Base-by-base conservation (phyloP, 2,329 filamentous ascomycete genomes). In the Anisogramma anomala region DNA sequence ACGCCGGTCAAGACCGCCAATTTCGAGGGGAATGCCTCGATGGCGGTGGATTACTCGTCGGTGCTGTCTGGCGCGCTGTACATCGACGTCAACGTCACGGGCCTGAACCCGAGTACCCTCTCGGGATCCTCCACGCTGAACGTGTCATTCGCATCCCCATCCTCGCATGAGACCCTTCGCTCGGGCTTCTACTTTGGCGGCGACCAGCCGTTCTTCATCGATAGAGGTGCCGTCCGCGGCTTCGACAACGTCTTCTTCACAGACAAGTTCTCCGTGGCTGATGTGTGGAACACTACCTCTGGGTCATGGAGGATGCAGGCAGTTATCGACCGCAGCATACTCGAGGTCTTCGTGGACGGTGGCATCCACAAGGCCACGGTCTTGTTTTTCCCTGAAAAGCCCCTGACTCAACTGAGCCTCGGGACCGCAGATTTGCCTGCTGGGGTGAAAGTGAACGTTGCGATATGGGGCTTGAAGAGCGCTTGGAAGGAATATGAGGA, bases 321-420 rank as follows among this genome's bases (percentile, higher is more conserved):
- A 1, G 60, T 77, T 3, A 59, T 76, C 4, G 74, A 78, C 50
- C 59, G 70, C 4, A 67, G 62, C 10, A 67, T 77, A 19, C 56
- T 74, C 6, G 73, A 77, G 52, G 56, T 75, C 3, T 76, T 74
- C 48, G 43, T 75, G 20, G 67, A 73, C 42, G 64, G 64, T 1
- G 72, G 71, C 0, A 58, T 68, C 39, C 63, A 66, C 36, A 62
- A 59, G 23, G 72, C 57, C 0, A 75, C 71, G 2, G 61, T 65
- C 33, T 61, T 64, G 0, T 74, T 74, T 50, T 77, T 66, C 52
- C 65, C 73, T 0, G 58, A 59, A 2, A 53, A 60, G 39, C 60
- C 61, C 4, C 45, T 71, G 33, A 63, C 64, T 19, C 50, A 48
- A 3, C 49, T 68, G 45, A 56, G 48, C 13, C 43, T 68, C 1